A percentile compares a stretch with the other conserved stretches of the same genome.
These are phyloP conservation scores for Pseudogymnoascus sp. DNA, from an alignment of 2,329 filamentous ascomycete species.

Conservation along the genomic window DNA sequence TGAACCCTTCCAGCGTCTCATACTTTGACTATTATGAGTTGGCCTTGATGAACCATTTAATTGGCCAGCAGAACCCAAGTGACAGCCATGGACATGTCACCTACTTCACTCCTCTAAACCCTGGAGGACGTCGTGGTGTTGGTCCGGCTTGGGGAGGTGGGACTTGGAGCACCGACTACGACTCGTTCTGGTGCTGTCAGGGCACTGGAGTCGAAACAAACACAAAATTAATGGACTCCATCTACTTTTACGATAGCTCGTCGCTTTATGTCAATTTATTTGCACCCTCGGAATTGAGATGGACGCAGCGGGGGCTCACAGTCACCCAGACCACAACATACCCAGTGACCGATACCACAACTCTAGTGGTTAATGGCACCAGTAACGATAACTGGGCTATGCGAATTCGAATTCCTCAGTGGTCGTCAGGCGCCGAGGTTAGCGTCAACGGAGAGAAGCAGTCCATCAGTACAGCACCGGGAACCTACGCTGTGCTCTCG, in stretches of 20 bases:
- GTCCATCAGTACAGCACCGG: conserved; percentile 33
- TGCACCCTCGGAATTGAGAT: conserved; percentile 38
- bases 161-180: conserved; percentile 47
- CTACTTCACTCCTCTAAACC: conserved; percentile 45
- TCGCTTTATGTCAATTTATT: conserved; percentile 45
- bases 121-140: conserved; percentile 41
- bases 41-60: conserved; percentile 43
- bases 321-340: conserved; percentile 39
- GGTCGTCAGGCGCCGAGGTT: conserved; percentile 36
- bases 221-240: conserved; percentile 46
- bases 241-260: conserved; percentile 40
- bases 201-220: conserved; percentile 46
- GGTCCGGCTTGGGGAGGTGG: conserved; percentile 48
- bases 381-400: conserved; percentile 29
- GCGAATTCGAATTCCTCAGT: conserved; percentile 41
- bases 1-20: conserved; percentile 32
- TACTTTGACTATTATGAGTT: conserved; percentile 50
- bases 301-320: conserved; percentile 34
- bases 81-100: conserved; percentile 43
- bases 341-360: conserved; percentile 35
- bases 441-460: conserved; percentile 35
- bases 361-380: conserved; percentile 31
- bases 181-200: conserved; percentile 49
- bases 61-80: conserved; percentile 41
- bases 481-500: conserved; percentile 23